Conservation (phyloP, 2,329 filamentous ascomycete species). For the Exophiala viscosa region DNA sequence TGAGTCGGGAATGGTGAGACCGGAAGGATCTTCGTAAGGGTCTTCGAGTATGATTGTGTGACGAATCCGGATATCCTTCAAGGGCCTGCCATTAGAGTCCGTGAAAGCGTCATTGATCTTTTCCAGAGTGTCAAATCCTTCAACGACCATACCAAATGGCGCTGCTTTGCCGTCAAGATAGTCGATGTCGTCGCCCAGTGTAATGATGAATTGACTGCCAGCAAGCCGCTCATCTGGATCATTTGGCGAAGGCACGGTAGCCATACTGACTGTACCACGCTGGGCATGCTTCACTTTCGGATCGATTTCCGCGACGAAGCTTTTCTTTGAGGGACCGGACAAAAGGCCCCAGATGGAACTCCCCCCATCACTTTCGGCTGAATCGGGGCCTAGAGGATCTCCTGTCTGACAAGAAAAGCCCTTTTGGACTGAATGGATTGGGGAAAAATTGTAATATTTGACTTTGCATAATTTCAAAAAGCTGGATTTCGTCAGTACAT, state of each 20-base stretch:
- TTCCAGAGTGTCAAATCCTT: conserved; percentile 90
- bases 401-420: conserved; percentile 95
- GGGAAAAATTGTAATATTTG: conserved; percentile 98
- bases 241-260: conserved; percentile 71
- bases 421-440: conserved; percentile 86
- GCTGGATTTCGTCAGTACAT: conserved; percentile 47
- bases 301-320: conserved; percentile 79
- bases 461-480: conserved; percentile 98
- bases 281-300: conserved; percentile 85
- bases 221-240: conserved; percentile 80
- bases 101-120: conserved; percentile 89
- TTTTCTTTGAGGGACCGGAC: conserved; percentile 65
- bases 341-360: conserved; percentile 87
- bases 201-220: conserved; percentile 90
- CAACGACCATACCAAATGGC: conserved; percentile 90
- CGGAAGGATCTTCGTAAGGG: conserved; percentile 77
- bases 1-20: conserved; percentile 69
- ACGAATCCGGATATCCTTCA: conserved; percentile 91
- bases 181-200: conserved; percentile 82
- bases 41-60: conserved; percentile 92
- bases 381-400: conserved; percentile 84
- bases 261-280: conserved; percentile 93
- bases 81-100: conserved; percentile 77
- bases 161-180: conserved; percentile 91
- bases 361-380: conserved; percentile 82